Conservation (phyloP, 1,284 basidiomycete species). For the Pterulicium gracile region DNA sequence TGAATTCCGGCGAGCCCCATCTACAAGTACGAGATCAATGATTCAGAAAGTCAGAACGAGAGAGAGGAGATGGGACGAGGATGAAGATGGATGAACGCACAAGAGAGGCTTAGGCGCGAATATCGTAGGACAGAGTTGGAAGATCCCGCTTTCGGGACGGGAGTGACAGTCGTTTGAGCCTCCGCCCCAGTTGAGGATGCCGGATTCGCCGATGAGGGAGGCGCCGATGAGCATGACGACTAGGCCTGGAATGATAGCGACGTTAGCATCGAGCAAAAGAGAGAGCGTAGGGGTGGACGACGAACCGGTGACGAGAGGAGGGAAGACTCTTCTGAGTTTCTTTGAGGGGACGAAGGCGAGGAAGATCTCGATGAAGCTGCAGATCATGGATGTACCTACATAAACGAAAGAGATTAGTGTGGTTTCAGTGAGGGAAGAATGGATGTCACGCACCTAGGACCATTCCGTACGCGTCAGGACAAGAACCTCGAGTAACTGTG, state of each 20-base stretch:
- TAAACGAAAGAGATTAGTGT: background rate
- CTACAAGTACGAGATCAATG: slow-evolving; percentile 16
- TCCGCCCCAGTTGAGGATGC: slow-evolving; percentile 76
- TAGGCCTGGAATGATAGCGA: slow-evolving; percentile 31
- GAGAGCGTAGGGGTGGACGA: slow-evolving; percentile 7
- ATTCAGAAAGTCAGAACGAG: slow-evolving; percentile 6
- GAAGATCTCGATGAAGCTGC: slow-evolving; percentile 72
- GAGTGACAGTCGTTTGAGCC: slow-evolving; percentile 60
- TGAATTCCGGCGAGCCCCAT: slow-evolving; percentile 76
- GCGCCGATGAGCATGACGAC: slow-evolving; percentile 73
- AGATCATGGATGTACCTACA: slow-evolving; percentile 65
- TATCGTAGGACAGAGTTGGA: slow-evolving; percentile 59
- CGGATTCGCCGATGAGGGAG: slow-evolving; percentile 62
- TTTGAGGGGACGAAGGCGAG: slow-evolving; percentile 65
- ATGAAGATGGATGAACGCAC: slow-evolving; percentile 20
- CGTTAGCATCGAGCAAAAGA: background rate
- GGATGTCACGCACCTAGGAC: slow-evolving; percentile 42
- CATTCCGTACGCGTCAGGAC: slow-evolving; percentile 75
- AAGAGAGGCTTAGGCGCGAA: slow-evolving; percentile 44
- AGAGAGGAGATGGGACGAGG: background rate
- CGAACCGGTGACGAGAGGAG: slow-evolving; percentile 69
- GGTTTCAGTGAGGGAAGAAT: background rate
- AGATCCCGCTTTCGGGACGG: slow-evolving; percentile 53
- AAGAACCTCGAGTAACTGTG: slow-evolving; percentile 45
- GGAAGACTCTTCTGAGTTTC: slow-evolving; percentile 60